A percentile compares a stretch with the other conserved stretches of the same genome.
phyloP scores from a whole-genome alignment of 768 basidiomycete species.

The Lentinula boryana region DNA sequence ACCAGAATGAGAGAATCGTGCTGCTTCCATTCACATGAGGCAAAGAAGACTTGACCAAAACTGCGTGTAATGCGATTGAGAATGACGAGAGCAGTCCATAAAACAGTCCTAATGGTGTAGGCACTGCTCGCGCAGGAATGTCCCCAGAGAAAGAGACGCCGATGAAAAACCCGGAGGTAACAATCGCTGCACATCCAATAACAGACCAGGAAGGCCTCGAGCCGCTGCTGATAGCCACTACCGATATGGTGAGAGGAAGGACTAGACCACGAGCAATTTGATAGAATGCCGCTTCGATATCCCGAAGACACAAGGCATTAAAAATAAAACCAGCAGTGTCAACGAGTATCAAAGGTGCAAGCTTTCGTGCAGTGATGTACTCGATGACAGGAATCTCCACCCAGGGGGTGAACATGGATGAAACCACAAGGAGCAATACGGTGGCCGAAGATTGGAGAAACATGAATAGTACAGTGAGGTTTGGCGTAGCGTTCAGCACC shows the following conservation, averaged over 20 bases:
- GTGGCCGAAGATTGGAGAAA: conserved; percentile 24
- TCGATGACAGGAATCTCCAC: conserved; percentile 20
- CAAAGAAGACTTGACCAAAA: conserved; percentile 72
- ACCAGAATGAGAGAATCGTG: conserved; percentile 71
- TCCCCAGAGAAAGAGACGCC: conserved; percentile 34
- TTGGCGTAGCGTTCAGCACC: conserved; percentile 20
- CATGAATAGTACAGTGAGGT: conserved; percentile 23
- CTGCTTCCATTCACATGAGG: conserved; percentile 65
- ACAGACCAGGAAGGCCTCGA: conserved; percentile 55
- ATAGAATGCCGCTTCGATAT: conserved; percentile 74
- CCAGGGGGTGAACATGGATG: conserved; percentile 15
- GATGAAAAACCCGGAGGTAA: conserved; percentile 73
- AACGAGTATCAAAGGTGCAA: conserved; percentile 27
- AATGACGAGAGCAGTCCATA: conserved; percentile 68
- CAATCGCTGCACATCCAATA: conserved; percentile 59
- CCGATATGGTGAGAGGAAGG: conserved; percentile 69
- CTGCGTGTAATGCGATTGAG: conserved; percentile 73
- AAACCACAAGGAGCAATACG: conserved; percentile 19
- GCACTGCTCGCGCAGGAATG: conserved; percentile 47
- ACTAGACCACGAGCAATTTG: conserved; percentile 79
- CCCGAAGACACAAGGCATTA: conserved; percentile 20
- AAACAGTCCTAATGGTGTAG: conserved; percentile 50
- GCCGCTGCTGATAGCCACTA: conserved; percentile 57
- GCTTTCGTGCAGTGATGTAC: conserved; percentile 13
- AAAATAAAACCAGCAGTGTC: conserved; percentile 28